A percentile compares a stretch with the other conserved stretches of the same genome.
Conservation (phyloP, 768 basidiomycete genomes). For the Galerina marginata region DNA sequence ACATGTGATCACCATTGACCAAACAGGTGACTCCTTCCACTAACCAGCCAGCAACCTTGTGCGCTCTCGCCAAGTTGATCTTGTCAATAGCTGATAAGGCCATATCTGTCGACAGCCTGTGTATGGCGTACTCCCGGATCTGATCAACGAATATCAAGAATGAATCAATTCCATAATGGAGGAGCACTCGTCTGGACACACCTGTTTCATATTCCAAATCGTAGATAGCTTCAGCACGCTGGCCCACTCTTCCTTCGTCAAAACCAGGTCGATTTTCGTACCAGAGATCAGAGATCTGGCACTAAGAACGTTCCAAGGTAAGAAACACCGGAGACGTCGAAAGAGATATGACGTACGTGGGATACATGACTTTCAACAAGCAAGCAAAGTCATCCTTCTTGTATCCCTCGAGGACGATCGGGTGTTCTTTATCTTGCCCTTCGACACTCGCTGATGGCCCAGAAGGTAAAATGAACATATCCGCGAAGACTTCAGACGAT, state of each 20-base stretch:
- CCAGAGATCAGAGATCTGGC: conserved; percentile 9
- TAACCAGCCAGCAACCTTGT: conserved; percentile 10
- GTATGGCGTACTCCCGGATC: conserved; percentile 14
- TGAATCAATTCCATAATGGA: not conserved
- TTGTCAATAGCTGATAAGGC: conserved; percentile 7
- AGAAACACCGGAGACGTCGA: not conserved
- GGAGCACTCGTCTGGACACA: not conserved
- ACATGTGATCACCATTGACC: conserved; percentile 2
- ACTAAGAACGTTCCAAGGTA: not conserved
- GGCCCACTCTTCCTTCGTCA: conserved; percentile 13
- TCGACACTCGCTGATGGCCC: not conserved
- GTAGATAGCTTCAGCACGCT: conserved; percentile 17
- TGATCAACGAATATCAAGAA: not conserved
- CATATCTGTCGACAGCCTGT: conserved; percentile 10
- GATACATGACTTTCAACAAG: conserved; percentile 16
- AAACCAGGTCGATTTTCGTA: conserved; percentile 1
- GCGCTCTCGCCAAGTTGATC: conserved; percentile 12
- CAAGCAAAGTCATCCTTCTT: conserved; percentile 13
- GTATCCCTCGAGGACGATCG: conserved; percentile 12
- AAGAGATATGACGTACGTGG: conserved; percentile 4
- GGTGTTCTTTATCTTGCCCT: conserved; percentile 11
- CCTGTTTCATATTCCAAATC: conserved; percentile 12
- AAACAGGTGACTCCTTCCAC: conserved; percentile 12
- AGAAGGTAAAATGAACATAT: conserved; percentile 12
- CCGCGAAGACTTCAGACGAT: conserved; percentile 16